Conservation (phyloP, 257 asterid genomes). For the Orobanche coerulescens region DNA sequence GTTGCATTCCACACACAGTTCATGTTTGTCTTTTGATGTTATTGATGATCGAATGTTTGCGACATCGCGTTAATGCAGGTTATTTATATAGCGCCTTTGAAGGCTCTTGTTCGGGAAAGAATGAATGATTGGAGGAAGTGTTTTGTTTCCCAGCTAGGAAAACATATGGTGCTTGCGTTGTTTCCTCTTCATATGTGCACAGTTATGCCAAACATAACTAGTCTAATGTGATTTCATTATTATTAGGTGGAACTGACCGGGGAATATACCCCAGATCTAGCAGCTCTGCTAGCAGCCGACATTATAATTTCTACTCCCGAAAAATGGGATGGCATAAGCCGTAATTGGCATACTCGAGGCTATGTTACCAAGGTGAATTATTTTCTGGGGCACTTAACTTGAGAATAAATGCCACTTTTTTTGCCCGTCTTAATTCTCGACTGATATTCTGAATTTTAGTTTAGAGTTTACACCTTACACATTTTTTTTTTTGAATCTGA, state of each 20-base stretch:
- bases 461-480: neutral
- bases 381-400: conserved; percentile 17
- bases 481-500: conserved; percentile 18
- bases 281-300: conserved; percentile 78
- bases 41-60: conserved; percentile 18
- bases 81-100: conserved; percentile 89
- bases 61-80: conserved; percentile 45
- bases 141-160: conserved; percentile 82
- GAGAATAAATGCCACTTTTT: conserved; percentile 7
- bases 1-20: conserved; percentile 1
- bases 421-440: conserved; percentile 7
- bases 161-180: conserved; percentile 59
- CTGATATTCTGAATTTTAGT: conserved; percentile 9
- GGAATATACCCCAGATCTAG: conserved; percentile 89
- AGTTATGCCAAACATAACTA: conserved; percentile 14
- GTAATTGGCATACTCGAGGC: conserved; percentile 90
- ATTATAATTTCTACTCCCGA: conserved; percentile 96
- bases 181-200: conserved; percentile 21
- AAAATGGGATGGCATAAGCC: conserved; percentile 99
- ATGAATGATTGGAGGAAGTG: conserved; percentile 96
- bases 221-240: conserved; percentile 24
- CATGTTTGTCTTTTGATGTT: conserved; percentile 11
- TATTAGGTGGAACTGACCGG: conserved; percentile 97
- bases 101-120: conserved; percentile 98
- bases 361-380: conserved; percentile 81